These are phyloP conservation scores for Pseudoscleropodium purum DNA, from an alignment of 225 moss, liverwort and hornwort species.

Conservation along the genomic window DNA sequence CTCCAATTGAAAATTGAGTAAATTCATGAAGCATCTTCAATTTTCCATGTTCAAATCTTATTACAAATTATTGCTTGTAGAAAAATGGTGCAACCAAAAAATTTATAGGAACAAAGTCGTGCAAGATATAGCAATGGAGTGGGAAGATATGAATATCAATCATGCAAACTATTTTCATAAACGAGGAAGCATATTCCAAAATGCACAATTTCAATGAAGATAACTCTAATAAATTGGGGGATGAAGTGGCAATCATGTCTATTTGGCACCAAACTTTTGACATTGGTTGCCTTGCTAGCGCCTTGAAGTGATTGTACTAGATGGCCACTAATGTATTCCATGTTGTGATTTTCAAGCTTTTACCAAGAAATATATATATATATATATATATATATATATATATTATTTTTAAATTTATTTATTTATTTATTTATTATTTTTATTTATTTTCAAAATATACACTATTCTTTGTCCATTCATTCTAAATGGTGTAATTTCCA, in stretches of 20 bases:
- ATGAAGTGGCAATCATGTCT: background rate
- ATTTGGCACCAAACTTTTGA: background rate
- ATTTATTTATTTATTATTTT: no score
- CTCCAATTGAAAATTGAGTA: background rate
- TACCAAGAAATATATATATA: no score
- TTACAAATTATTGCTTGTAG: background rate
- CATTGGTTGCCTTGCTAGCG: background rate
- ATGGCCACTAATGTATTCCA: background rate
- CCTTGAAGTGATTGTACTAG: background rate
- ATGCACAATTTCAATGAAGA: background rate
- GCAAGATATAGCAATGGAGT: background rate
- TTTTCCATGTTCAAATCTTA: rapidly evolving
- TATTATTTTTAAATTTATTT: no score
- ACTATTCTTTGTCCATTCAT: background rate
- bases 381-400: no score
- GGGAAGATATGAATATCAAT: background rate
- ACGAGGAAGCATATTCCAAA: background rate
- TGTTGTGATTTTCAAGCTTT: background rate
- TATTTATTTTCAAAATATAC: background rate
- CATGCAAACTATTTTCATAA: rapidly evolving
- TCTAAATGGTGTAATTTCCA: background rate
- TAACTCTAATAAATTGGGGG: background rate
- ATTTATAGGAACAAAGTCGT: background rate
- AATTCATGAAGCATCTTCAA: background rate
- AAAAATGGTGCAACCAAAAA: background rate